Percentiles rank a stretch among this genome's conserved stretches.
Conservation (phyloP, 495 filamentous ascomycete species). For the Gamarada debralockiae region DNA sequence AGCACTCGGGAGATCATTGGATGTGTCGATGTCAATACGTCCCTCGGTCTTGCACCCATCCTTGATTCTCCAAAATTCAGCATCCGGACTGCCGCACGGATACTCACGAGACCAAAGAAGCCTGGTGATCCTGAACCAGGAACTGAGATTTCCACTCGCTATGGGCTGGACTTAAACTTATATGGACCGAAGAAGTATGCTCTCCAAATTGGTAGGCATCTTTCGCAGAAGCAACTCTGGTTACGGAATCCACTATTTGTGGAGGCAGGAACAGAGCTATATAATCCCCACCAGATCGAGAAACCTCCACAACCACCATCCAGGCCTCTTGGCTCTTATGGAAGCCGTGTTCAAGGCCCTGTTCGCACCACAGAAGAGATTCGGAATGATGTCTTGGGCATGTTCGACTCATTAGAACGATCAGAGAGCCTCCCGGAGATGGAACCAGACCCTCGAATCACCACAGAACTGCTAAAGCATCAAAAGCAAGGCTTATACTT, state of each 20-base stretch:
- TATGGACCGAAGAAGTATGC: slow-evolving; percentile 73
- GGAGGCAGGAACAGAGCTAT: slow-evolving; percentile 58
- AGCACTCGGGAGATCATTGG: slow-evolving; percentile 68
- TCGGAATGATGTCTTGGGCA: slow-evolving; percentile 73
- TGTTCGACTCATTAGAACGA: slow-evolving; percentile 79
- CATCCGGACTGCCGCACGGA: slow-evolving; percentile 62
- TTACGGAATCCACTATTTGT: slow-evolving; percentile 59
- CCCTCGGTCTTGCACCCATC: slow-evolving; percentile 63
- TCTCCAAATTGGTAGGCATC: slow-evolving; percentile 55
- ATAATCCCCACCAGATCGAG: slow-evolving; percentile 63
- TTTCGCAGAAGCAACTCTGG: slow-evolving; percentile 61
- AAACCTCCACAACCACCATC: slow-evolving; percentile 32
- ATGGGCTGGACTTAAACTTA: slow-evolving; percentile 64
- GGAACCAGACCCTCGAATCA: slow-evolving; percentile 57
- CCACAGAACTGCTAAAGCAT: slow-evolving; percentile 73
- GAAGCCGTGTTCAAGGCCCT: slow-evolving; percentile 39
- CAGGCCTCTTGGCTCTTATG: slow-evolving; percentile 22
- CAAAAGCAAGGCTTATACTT: slow-evolving; percentile 92
- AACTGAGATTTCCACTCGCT: slow-evolving; percentile 43
- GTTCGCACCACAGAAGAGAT: slow-evolving; percentile 77
- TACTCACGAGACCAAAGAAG: slow-evolving; percentile 56
- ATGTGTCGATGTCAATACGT: slow-evolving; percentile 63
- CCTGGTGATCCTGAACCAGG: slow-evolving; percentile 53
- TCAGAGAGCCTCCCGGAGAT: slow-evolving; percentile 72
- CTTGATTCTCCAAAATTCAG: slow-evolving; percentile 55